Evolutionary conservation across 2,329 filamentous ascomycete genomes (phyloP), one percentile per base, ranked within the genome.

Genomic region (Clarireedia monteithiana): DNA sequence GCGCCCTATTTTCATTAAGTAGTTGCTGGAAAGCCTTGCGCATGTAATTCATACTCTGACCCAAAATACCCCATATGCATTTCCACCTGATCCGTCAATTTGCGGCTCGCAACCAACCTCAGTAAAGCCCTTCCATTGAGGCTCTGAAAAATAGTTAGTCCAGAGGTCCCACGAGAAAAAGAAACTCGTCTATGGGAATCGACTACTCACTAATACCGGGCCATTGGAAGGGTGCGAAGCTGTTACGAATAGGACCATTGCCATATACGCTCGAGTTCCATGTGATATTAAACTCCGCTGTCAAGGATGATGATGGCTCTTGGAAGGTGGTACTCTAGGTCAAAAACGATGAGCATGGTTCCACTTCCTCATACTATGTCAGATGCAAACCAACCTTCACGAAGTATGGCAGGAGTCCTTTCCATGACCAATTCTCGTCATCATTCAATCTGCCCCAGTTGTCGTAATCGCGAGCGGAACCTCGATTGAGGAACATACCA

Each of bases 351-450:
- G 12, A 26, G 38, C 48, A 27, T 38, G 17, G 2, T 3, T 9
- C 15, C 23, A 34, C 10, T 0, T 40, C 47, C 1, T 6, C 15
- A 5, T 17, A 20, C 47, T 4, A 47, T 30, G 45, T 36, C 15
- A 2, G 4, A 15, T 10, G n/a, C 12, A n/a, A 7, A 44, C 51
- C 20, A 24, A 60, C 61, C 52, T 63, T 82, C 56, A 75, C 78
- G 55, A 81, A 66, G 58, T 76, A 77, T 0, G 79, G 78, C n/a
- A 76, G 63, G 60, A 82, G 67, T 3, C 78, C 77, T 4, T 77
- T 68, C 5, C 73, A 70, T 12, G 68, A 67, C 78, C 78, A 81
- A 0, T 77, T 77, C 3, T 70, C 68, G 9, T 42, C 39, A 15
- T 74, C 74, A 0, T 73, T 74, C 6, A 77, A 58, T 0, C 71